Conservation (phyloP, 1,284 basidiomycete genomes). For the Cystobasidium sp. region DNA sequence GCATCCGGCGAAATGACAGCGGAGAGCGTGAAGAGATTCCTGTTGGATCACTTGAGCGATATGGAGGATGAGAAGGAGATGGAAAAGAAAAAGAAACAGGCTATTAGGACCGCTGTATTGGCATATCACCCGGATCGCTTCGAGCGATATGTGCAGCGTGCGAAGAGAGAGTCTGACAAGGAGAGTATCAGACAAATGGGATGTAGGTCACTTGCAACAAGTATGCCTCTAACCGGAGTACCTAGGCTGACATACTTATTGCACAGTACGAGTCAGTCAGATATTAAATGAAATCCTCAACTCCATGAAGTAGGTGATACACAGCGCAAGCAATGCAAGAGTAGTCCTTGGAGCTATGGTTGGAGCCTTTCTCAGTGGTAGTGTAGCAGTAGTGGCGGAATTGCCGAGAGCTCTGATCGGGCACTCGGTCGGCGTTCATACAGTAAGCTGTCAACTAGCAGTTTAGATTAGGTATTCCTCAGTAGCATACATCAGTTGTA, state of each 20-base stretch:
- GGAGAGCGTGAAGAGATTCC: slow-evolving; percentile 29
- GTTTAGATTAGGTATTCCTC: too few species aligned
- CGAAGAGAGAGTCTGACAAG: slow-evolving; percentile 31
- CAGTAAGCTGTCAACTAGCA: too few species aligned
- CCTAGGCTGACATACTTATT: background rate
- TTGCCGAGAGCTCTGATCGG: too few species aligned
- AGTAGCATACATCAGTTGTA: too few species aligned
- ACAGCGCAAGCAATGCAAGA: too few species aligned
- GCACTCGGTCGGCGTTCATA: too few species aligned
- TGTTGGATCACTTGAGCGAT: slow-evolving; percentile 34
- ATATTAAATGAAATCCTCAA: slow-evolving; percentile 40
- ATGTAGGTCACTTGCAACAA: slow-evolving; percentile 11
- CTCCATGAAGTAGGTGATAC: slow-evolving; percentile 1
- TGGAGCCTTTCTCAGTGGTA: background rate
- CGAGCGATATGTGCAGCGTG: slow-evolving; percentile 41
- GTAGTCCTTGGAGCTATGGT: background rate
- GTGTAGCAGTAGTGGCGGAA: too few species aligned
- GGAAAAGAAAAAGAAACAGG: slow-evolving; percentile 39
- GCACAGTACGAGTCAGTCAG: slow-evolving; percentile 35
- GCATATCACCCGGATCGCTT: slow-evolving; percentile 47
- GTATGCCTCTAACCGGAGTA: background rate
- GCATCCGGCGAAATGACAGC: slow-evolving; percentile 30
- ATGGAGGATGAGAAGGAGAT: slow-evolving; percentile 17
- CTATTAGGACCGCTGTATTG: slow-evolving; percentile 43
- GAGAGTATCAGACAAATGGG: slow-evolving; percentile 41